These are phyloP conservation scores for Coprinellus micaceus DNA, from an alignment of 768 basidiomycete genomes.

Conservation along the genomic window DNA sequence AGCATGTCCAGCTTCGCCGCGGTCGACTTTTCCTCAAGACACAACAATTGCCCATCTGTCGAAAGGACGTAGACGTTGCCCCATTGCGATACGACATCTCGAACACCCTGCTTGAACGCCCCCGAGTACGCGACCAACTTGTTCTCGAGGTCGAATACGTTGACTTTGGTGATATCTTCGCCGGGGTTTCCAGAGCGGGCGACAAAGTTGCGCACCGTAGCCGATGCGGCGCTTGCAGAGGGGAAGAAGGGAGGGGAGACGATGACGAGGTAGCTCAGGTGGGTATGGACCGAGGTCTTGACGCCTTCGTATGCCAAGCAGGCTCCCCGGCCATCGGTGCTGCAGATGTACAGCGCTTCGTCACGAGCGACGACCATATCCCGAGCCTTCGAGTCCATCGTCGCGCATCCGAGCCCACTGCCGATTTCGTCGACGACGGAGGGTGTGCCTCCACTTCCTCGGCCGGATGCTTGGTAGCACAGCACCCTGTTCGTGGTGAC, in stretches of 20 bases:
- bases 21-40: slow-evolving; percentile 76
- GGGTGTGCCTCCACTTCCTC: slow-evolving; percentile 62
- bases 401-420: slow-evolving; percentile 77
- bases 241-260: slow-evolving; percentile 82
- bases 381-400: slow-evolving; percentile 67
- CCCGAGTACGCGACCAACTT: slow-evolving; percentile 85
- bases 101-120: slow-evolving; percentile 77
- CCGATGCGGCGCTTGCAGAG: slow-evolving; percentile 58
- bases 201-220: slow-evolving; percentile 73
- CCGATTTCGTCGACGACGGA: slow-evolving; percentile 84
- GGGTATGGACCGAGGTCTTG: slow-evolving; percentile 74
- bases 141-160: slow-evolving; percentile 88
- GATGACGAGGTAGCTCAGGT: slow-evolving; percentile 83
- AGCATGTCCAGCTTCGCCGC: slow-evolving; percentile 82
- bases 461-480: slow-evolving; percentile 69
- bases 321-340: slow-evolving; percentile 74
- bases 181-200: slow-evolving; percentile 41
- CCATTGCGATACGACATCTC: slow-evolving; percentile 80
- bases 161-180: slow-evolving; percentile 73
- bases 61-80: slow-evolving; percentile 75
- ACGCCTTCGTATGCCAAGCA: slow-evolving; percentile 91
- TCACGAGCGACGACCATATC: slow-evolving; percentile 85
- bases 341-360: slow-evolving; percentile 88
- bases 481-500: slow-evolving; percentile 85
- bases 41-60: slow-evolving; percentile 70